Evolutionary conservation across 2,329 filamentous ascomycete species (phyloP), one percentile per base, ranked within the genome.

Genomic region (Penicillium sclerotigenum): DNA sequence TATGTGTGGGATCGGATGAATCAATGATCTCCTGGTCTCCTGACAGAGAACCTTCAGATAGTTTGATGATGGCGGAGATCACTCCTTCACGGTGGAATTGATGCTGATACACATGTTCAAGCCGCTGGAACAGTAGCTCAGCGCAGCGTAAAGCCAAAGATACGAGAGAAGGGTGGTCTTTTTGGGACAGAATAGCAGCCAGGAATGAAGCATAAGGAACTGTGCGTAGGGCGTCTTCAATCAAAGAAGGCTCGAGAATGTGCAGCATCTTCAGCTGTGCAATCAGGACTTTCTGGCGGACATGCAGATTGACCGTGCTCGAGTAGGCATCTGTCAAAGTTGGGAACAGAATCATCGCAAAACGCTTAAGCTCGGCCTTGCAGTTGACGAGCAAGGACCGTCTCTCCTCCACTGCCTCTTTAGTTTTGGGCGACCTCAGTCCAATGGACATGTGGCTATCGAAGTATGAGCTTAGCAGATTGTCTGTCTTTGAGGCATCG

Each of bases 231-330:
- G 93, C 89, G 65, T 97, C 93, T 59, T 90, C 83, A 4, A 99
- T 82, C 48, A 99, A 91, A 36, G 83, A 81, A 41, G 85, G 86
- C 65, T 97, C 91, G n/a, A 99, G 77, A 62, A 97, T 96, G 13
- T 91, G 96, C 10, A 99, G 82, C 91, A 99, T 97, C 77, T 97
- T 97, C 42, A 97, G 79, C 68, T 99, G 94, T n/a, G 93, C 94
- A 20, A 86, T 90, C 33, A 99, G 81, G 3, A 99, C 94, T 75
- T 96, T 97, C 70, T 97, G 91, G 22, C 95, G 88, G 38, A 99
- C 94, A 54, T 86, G 91, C 16, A 97, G 78, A 69, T 99, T 99
- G 61, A 99, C 93, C 0, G 94, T 99, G 73, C 94, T 97, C 11
- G 94, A 97, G 70, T 96, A 99, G 0, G 92, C 93, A 72, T 99